phyloP scores from a whole-genome alignment of 257 asterid genomes.

The Penstemon eatonii region DNA sequence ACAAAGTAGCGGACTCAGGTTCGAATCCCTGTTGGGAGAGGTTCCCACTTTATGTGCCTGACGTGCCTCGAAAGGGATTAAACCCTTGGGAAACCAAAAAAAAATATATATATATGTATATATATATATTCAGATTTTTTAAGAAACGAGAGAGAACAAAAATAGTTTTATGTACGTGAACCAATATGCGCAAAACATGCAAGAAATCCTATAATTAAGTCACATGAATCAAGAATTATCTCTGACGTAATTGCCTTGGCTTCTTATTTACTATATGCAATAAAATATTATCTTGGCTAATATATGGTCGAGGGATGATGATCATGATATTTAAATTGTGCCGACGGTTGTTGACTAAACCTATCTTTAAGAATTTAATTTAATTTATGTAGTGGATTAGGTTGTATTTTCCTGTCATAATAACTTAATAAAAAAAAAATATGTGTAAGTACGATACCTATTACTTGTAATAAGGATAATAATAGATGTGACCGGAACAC shows the following conservation, averaged over 20 bases:
- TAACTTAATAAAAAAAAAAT: not conserved
- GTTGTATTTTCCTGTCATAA: not conserved
- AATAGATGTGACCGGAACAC: not conserved
- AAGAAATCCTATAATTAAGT: constrained; percentile 15
- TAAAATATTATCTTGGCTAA: not conserved
- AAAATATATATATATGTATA: too few relatives aligned
- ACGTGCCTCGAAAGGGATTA: too few relatives aligned
- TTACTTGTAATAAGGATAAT: too few relatives aligned
- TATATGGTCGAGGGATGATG: not conserved
- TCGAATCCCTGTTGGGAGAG: too few relatives aligned
- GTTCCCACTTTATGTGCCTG: too few relatives aligned
- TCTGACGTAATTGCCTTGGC: constrained; percentile 4
- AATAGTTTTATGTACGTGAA: not conserved
- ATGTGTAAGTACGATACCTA: not conserved
- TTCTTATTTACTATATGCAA: not conserved
- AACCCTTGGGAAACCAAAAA: too few relatives aligned
- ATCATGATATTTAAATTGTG: constrained; percentile 11
- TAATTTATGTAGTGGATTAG: not conserved
- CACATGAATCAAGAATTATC: constrained; percentile 22
- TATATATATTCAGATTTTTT: too few relatives aligned
- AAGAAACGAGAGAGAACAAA: not conserved
- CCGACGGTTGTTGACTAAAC: constrained; percentile 26
- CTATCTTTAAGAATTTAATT: not conserved
- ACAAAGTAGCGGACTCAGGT: too few relatives aligned
- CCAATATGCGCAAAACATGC: constrained; percentile 21